These are phyloP conservation scores for Pythium dissotocum DNA, from an alignment of 352 stramenopile genomes.

Conservation along the genomic window DNA sequence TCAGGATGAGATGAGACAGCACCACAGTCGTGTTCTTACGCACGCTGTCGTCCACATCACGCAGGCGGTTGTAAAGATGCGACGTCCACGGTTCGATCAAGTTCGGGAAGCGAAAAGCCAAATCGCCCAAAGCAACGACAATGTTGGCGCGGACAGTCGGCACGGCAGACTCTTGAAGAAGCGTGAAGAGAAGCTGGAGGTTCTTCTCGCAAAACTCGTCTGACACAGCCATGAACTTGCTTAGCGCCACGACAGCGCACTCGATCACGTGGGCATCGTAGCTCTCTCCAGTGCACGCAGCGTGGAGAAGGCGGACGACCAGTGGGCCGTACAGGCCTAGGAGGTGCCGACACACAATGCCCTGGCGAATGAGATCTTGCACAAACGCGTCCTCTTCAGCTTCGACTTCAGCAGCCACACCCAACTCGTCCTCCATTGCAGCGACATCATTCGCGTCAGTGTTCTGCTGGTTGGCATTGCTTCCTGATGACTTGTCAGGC, in stretches of 20 bases:
- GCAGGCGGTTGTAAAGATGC: slow-evolving; percentile 93
- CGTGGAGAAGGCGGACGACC: slow-evolving; percentile 85
- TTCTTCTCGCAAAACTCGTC: slow-evolving; percentile 95
- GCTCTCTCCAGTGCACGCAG: slow-evolving; percentile 66
- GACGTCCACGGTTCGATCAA: slow-evolving; percentile 98
- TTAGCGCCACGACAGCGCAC: slow-evolving; percentile 93
- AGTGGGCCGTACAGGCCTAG: slow-evolving; percentile 92
- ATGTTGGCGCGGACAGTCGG: slow-evolving; percentile 93
- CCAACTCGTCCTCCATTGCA: slow-evolving; percentile 93
- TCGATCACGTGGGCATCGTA: slow-evolving; percentile 86
- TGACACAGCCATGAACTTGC: slow-evolving; percentile 98
- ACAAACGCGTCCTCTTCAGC: slow-evolving; percentile 91
- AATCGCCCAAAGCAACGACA: slow-evolving; percentile 96
- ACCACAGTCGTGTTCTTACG: slow-evolving; percentile 97
- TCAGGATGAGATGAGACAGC: slow-evolving; percentile 98
- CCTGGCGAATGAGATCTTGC: slow-evolving; percentile 90
- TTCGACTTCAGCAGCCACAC: slow-evolving; percentile 88
- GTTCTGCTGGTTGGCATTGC: slow-evolving; percentile 20
- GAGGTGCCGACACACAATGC: slow-evolving; percentile 92
- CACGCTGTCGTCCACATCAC: slow-evolving; percentile 90
- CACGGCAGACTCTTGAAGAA: slow-evolving; percentile 74
- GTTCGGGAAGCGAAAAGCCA: slow-evolving; percentile 98
- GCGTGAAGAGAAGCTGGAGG: slow-evolving; percentile 94
- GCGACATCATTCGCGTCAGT: slow-evolving; percentile 59
- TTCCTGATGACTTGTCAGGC: slow-evolving; percentile 39